Base-by-base conservation (phyloP, 768 basidiomycete genomes). In the Panaeolus cyanescens region DNA sequence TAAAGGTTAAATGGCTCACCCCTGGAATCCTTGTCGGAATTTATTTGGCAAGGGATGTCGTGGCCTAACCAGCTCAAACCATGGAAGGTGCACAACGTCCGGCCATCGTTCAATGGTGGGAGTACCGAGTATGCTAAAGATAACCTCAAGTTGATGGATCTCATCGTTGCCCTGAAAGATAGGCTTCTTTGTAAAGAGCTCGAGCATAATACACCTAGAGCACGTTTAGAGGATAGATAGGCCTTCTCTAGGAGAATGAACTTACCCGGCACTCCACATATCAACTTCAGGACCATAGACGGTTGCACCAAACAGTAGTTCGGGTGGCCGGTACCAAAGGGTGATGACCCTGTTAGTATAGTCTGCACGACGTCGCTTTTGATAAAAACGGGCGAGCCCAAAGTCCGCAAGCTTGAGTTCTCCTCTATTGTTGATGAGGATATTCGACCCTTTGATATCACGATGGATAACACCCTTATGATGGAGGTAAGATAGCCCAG, bases 311-410 rank as follows among this genome's bases (percentile, higher is more conserved):
- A 98, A 89, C 37, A 99, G 77, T 20, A 99, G 80, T 70, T 99
- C 97, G 9, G 96, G 97, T 4, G 95, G 93, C 59, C 97, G 85
- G 74, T 99, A 99, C 97, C 97, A 99, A 54, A 97, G 83, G 0
- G 97, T 99, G 66, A 99, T 99, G 55, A 99, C 97, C 32, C 97
- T 85, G 73, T 99, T 99, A n/a, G 97, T 99, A 71, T 99, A 99
- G 71, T 99, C 97, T 59, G 88, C 90, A 58, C 85, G 84, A 53
- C 93, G 82, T 6, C 91, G 88, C 73, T 96, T 96, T 74, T 95
- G 91, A 75, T 96, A 99, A 72, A 98, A 93, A 55, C 97, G 85
- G 7, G 97, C 97, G 15, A 99, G 83, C 40, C 97, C 97, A 74
- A 99, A 99, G 76, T 99, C 97, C 8, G 86, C 97, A 17, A 99